A percentile compares a stretch with the other conserved stretches of the same genome.
Evolutionary conservation across 352 stramenopile genomes (phyloP).

Genomic region (Phytophthora fragariae): DNA sequence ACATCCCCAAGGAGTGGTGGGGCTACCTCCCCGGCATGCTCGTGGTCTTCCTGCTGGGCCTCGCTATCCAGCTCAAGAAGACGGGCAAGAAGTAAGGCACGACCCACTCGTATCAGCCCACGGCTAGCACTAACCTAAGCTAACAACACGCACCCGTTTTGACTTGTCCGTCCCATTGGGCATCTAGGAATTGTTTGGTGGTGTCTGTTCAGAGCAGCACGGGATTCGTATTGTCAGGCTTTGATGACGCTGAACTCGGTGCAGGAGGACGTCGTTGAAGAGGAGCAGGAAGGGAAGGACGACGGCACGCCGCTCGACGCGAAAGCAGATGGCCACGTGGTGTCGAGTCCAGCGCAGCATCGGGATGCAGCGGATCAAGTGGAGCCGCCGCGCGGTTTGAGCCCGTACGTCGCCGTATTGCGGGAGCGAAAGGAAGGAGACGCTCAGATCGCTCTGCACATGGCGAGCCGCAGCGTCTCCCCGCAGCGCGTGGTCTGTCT

Average conservation of each 20-base stretch:
- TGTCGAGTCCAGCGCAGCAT: neutral
- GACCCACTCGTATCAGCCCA: slow-evolving; percentile 11
- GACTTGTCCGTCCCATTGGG: slow-evolving; percentile 4
- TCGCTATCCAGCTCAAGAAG: slow-evolving; percentile 68
- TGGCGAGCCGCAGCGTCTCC: slow-evolving; percentile 30
- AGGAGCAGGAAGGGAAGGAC: slow-evolving; percentile 3
- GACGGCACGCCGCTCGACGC: neutral
- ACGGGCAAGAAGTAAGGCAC: slow-evolving; percentile 47
- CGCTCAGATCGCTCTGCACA: slow-evolving; percentile 20
- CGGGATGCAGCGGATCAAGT: slow-evolving; percentile 5
- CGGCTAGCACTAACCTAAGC: neutral
- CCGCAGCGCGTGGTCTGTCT: slow-evolving; percentile 28
- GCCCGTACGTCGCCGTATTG: slow-evolving; percentile 20
- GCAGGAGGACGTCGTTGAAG: slow-evolving; percentile 5
- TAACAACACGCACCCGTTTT: slow-evolving; percentile 20
- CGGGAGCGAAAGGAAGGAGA: slow-evolving; percentile 10
- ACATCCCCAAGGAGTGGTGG: slow-evolving; percentile 63
- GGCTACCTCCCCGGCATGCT: slow-evolving; percentile 56
- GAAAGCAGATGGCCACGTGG: slow-evolving; percentile 23
- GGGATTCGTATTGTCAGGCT: neutral
- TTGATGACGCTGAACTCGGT: neutral
- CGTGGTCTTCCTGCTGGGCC: slow-evolving; percentile 49
- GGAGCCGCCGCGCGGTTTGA: slow-evolving; percentile 17
- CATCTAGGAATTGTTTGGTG: neutral
- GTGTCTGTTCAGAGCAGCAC: neutral